Conservation (phyloP, 192 early-diverging fungal genomes). For the Radiomyces spectabilis region DNA sequence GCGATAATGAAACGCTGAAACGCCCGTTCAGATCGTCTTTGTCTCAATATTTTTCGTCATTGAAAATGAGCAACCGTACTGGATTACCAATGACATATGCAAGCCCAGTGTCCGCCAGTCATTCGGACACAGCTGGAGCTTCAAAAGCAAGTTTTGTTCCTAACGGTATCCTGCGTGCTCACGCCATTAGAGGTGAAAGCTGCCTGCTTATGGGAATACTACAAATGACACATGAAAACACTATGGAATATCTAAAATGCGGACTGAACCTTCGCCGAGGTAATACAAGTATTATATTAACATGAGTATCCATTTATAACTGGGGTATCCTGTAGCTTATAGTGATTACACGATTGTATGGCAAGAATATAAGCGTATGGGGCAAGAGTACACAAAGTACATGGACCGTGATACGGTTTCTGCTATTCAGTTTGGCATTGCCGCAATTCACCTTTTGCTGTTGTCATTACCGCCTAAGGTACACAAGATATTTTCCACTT, state of each 20-base stretch:
- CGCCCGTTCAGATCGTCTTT: slow-evolving; percentile 21
- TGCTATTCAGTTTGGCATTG: slow-evolving; percentile 41
- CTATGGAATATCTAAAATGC: slow-evolving; percentile 39
- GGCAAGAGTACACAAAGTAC: slow-evolving; percentile 26
- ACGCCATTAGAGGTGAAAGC: slow-evolving; percentile 37
- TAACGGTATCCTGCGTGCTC: slow-evolving; percentile 40
- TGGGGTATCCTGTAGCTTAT: slow-evolving; percentile 21
- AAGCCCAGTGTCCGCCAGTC: not conserved
- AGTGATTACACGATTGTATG: slow-evolving; percentile 42
- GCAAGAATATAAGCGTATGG: slow-evolving; percentile 44
- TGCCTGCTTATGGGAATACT: slow-evolving; percentile 35
- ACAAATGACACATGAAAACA: slow-evolving; percentile 37
- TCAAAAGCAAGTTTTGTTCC: slow-evolving; percentile 4
- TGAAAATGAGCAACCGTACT: not conserved
- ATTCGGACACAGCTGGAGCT: slow-evolving; percentile 15
- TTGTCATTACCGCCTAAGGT: slow-evolving; percentile 39
- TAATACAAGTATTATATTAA: slow-evolving; percentile 10
- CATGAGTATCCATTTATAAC: not conserved
- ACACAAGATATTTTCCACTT: slow-evolving; percentile 32
- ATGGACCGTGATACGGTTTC: slow-evolving; percentile 44
- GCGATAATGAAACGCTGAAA: slow-evolving; percentile 30
- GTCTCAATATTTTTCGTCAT: slow-evolving; percentile 24
- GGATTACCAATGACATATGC: no score
- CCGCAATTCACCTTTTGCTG: slow-evolving; percentile 33
- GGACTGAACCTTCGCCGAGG: slow-evolving; percentile 41